phyloP scores from a whole-genome alignment of 805 yeast species.

The Cyberlindnera bimundalis region DNA sequence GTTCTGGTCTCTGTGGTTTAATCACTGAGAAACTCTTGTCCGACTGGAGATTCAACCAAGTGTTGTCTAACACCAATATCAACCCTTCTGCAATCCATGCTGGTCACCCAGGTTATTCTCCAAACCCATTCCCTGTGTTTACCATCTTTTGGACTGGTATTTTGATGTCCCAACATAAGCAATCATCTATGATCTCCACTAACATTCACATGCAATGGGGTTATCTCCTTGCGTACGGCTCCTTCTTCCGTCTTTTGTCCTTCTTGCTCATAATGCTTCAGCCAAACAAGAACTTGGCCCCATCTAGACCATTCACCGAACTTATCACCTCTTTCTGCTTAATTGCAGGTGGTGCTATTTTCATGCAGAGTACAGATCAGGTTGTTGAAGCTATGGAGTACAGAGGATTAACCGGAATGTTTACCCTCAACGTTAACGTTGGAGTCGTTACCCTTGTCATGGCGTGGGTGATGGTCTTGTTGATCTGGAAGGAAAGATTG shows the following conservation, averaged over 20 bases:
- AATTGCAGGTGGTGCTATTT: constrained; percentile 84
- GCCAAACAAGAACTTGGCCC: constrained; percentile 37
- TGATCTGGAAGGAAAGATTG: constrained; percentile 57
- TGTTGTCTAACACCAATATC: constrained; percentile 30
- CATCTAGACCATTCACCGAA: constrained; percentile 84
- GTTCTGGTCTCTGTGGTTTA: constrained; percentile 90
- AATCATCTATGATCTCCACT: constrained; percentile 76
- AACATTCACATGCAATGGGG: constrained; percentile 93
- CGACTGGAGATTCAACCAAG: constrained; percentile 53
- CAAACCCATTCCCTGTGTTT: constrained; percentile 92
- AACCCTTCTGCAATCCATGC: constrained; percentile 30
- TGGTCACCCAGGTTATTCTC: constrained; percentile 72
- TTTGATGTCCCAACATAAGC: constrained; percentile 92
- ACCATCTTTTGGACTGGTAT: constrained; percentile 96
- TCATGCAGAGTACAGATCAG: constrained; percentile 90
- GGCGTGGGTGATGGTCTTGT: constrained; percentile 81
- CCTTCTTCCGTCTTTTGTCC: constrained; percentile 69
- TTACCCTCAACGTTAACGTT: constrained; percentile 81
- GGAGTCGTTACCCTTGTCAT: constrained; percentile 75
- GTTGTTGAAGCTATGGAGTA: constrained; percentile 77
- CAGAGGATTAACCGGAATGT: constrained; percentile 84
- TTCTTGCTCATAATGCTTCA: constrained; percentile 50
- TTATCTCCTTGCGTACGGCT: constrained; percentile 71
- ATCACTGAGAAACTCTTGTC: constrained; percentile 67
- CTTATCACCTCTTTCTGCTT: constrained; percentile 74